phyloP scores from a whole-genome alignment of 331 rosid species.

The Prunus yedoensis region DNA sequence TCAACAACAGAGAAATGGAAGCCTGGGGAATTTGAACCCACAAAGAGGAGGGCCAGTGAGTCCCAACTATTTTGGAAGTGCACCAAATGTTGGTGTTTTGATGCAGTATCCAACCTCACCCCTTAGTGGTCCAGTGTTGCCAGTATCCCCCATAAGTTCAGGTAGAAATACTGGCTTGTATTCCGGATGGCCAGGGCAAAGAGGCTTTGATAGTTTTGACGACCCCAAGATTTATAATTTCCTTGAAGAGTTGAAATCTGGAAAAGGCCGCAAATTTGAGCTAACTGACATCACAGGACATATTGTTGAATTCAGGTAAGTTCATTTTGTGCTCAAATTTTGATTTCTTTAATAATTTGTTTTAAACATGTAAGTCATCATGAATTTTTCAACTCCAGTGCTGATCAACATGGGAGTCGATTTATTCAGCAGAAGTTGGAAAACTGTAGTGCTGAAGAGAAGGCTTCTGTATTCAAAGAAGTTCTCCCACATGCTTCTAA shows the following conservation, averaged over 20 bases:
- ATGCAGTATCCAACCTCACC: constrained; percentile 68
- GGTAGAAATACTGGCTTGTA: constrained; percentile 52
- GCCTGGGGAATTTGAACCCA: constrained; percentile 21
- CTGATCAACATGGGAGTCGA: constrained; percentile 89
- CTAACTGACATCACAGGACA: constrained; percentile 76
- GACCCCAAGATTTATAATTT: constrained; percentile 68
- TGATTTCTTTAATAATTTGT: constrained; percentile 25
- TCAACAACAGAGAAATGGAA: constrained; percentile 45
- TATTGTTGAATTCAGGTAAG: constrained; percentile 75
- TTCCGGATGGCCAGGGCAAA: constrained; percentile 75
- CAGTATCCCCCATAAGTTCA: constrained; percentile 54
- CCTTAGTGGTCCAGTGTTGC: constrained; percentile 59
- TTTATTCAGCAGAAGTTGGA: constrained; percentile 92
- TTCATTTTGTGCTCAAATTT: background rate
- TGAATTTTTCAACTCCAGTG: constrained; percentile 44
- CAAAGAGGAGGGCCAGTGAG: constrained; percentile 33
- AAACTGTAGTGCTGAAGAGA: constrained; percentile 57
- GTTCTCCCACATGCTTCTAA: constrained; percentile 64
- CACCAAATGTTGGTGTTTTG: constrained; percentile 46
- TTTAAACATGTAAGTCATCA: constrained; percentile 30
- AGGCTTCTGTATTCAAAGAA: constrained; percentile 59
- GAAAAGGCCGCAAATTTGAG: constrained; percentile 73
- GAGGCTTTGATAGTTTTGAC: constrained; percentile 47
- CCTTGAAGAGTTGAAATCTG: constrained; percentile 79
- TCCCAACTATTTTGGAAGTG: constrained; percentile 45